Conservation (phyloP, 2,329 filamentous ascomycete genomes). For the Fonsecaea pugnacius region DNA sequence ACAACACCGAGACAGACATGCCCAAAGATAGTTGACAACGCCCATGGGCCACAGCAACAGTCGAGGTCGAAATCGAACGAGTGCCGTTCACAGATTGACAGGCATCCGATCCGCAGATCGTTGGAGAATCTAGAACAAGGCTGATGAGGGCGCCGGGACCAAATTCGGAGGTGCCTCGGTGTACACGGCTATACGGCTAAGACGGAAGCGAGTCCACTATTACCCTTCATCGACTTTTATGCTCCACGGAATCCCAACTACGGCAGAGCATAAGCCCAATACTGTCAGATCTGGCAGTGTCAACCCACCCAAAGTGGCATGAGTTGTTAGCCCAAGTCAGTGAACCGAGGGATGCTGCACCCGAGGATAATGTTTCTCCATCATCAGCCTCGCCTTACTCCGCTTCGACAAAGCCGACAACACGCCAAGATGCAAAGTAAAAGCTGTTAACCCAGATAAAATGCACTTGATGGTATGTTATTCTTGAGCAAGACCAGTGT, state of each 20-base stretch:
- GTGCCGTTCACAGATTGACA: not conserved
- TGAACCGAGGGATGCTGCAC: constrained; percentile 7
- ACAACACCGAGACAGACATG: not conserved
- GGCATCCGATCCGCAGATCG: not conserved
- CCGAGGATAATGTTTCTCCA: constrained; percentile 1
- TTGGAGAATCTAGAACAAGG: not conserved
- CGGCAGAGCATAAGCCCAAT: not conserved
- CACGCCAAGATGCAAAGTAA: not conserved
- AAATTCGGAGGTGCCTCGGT: not conserved
- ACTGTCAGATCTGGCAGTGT: not conserved
- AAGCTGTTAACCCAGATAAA: not conserved
- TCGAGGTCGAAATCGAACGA: not conserved
- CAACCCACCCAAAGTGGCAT: not conserved
- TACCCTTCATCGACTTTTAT: not conserved
- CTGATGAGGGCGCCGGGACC: not conserved
- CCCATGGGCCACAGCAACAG: not conserved
- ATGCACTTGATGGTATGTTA: not conserved
- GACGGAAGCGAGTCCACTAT: too few species aligned
- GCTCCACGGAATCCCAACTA: not conserved
- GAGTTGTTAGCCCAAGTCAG: not conserved
- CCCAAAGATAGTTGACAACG: not conserved
- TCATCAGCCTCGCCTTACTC: constrained; percentile 5
- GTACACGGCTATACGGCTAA: not conserved
- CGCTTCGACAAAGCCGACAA: constrained; percentile 1
- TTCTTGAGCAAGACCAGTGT: not conserved